Evolutionary conservation across 139 green algal species (phyloP), one percentile per base, ranked within the genome.

Genomic region (Asterochloris sp.): DNA sequence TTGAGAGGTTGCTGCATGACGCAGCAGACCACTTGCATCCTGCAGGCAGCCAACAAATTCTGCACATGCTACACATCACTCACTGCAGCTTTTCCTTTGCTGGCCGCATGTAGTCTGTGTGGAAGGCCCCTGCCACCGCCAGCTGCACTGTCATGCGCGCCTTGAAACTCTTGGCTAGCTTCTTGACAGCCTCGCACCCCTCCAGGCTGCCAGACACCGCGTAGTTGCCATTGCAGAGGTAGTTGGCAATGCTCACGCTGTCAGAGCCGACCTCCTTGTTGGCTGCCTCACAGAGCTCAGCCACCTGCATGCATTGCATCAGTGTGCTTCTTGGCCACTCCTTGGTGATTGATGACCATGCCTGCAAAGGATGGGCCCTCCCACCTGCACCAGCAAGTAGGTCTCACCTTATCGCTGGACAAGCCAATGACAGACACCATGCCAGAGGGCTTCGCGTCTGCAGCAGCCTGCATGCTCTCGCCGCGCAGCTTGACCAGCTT

Each of bases 401-500:
- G 13, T 62, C 9, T 27, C 78, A 97, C 95, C 88, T 98, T 98
- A 78, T 91, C 93, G 11, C 91, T 89, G 81, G 93, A 88, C 21
- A 99, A 91, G 11, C 97, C 97, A 82, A 99, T 98, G 28, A 99
- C 93, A 26, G 90, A 96, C 26, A 97, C 93, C 97, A 99, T 99
- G 82, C 87, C 91, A 28, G 88, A 96, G 19, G 91, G 89, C 28
- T 82, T 84, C 4, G 94, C 93, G 83, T 99, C 95, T n/a, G 97
- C 95, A 12, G 97, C 97, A 23, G 94, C 95, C 89, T 99, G 97
- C 97, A 99, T 99, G 88, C 90, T 93, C 89, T 98, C 93, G 13
- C 97, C 97, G n/a, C 97, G 89, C 62, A 97, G 88, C 89, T 98
- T 96, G 62, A 99, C 97, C 74, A 99, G 90, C 60, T 87, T 88